A percentile compares a stretch with the other conserved stretches of the same genome.
Evolutionary conservation across 1,284 basidiomycete genomes (phyloP).

Genomic region (Irpex sp.): DNA sequence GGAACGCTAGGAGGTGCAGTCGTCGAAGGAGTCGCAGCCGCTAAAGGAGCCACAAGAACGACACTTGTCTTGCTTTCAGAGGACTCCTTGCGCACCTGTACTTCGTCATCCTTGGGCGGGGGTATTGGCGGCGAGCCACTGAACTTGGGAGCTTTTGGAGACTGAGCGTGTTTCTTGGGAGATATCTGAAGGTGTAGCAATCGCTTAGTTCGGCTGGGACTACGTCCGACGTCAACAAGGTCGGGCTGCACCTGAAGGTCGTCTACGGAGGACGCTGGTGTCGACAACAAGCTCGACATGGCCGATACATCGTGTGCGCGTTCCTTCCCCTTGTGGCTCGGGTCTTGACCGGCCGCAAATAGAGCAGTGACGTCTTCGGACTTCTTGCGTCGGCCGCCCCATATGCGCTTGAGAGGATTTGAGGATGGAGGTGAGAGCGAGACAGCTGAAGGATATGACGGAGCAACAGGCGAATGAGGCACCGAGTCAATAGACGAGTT

Average conservation of each 20-base stretch:
- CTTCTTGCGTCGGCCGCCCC: conserved; percentile 60
- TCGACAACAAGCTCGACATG: conserved; percentile 8
- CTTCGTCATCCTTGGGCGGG: conserved; percentile 32
- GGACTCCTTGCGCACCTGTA: conserved; percentile 6
- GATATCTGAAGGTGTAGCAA: conserved; percentile 26
- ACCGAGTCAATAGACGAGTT: conserved; percentile 12
- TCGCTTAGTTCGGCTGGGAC: conserved; percentile 13
- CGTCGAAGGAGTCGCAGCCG: conserved; percentile 28
- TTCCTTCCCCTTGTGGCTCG: conserved; percentile 28
- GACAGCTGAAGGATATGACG: conserved; percentile 16
- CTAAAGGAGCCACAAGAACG: conserved; percentile 22
- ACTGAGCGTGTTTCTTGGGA: conserved; percentile 18
- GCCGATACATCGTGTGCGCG: conserved; percentile 23
- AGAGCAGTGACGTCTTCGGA: conserved; percentile 41
- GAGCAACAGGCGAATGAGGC: not conserved
- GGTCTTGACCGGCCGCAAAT: conserved; percentile 17
- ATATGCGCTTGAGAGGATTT: conserved; percentile 57
- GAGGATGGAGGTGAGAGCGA: conserved; percentile 29
- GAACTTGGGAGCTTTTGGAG: conserved; percentile 17
- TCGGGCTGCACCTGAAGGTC: conserved; percentile 13
- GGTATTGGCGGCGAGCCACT: conserved; percentile 20
- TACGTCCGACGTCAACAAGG: not conserved
- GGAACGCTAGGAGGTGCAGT: conserved; percentile 23
- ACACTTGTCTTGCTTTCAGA: not conserved
- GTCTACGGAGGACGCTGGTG: conserved; percentile 19